A percentile compares a stretch with the other conserved stretches of the same genome.
Evolutionary conservation across 805 yeast genomes (phyloP).

Genomic region (Lipomyces yamanashiensis): DNA sequence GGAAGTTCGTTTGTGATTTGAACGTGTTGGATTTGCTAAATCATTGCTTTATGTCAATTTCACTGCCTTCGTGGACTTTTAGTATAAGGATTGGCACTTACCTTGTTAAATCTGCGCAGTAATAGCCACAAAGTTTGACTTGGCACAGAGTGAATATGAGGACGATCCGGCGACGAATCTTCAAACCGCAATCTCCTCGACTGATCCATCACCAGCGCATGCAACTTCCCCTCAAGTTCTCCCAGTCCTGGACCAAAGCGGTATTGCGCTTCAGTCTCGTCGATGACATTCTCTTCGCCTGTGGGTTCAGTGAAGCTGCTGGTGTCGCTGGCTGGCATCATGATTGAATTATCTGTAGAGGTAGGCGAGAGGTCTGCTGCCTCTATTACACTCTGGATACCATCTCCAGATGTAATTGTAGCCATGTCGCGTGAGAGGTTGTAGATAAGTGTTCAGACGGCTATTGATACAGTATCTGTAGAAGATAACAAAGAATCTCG

Average conservation of each 20-base stretch:
- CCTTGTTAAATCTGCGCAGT: conserved; percentile 22
- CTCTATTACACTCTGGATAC: background rate
- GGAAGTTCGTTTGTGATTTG: background rate
- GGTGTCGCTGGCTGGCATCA: background rate
- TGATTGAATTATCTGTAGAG: background rate
- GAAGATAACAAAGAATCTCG: too few species aligned
- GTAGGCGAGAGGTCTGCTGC: background rate
- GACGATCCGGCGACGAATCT: background rate
- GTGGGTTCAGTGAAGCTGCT: background rate
- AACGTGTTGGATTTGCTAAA: conserved; percentile 21
- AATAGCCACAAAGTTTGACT: conserved; percentile 18
- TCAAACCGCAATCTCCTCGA: background rate
- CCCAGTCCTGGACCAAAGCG: conserved; percentile 9
- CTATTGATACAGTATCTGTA: too few species aligned
- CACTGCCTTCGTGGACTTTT: too few species aligned
- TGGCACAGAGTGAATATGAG: background rate
- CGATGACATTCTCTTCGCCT: background rate
- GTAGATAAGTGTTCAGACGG: too few species aligned
- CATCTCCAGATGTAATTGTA: too few species aligned
- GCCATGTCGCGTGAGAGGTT: too few species aligned
- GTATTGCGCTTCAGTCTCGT: background rate
- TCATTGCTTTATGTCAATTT: background rate
- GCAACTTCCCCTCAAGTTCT: background rate
- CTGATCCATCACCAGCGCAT: background rate
- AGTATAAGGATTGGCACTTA: background rate